Evolutionary conservation across 2,329 filamentous ascomycete genomes (phyloP).

Genomic region (Paraphaeosphaeria minitans): DNA sequence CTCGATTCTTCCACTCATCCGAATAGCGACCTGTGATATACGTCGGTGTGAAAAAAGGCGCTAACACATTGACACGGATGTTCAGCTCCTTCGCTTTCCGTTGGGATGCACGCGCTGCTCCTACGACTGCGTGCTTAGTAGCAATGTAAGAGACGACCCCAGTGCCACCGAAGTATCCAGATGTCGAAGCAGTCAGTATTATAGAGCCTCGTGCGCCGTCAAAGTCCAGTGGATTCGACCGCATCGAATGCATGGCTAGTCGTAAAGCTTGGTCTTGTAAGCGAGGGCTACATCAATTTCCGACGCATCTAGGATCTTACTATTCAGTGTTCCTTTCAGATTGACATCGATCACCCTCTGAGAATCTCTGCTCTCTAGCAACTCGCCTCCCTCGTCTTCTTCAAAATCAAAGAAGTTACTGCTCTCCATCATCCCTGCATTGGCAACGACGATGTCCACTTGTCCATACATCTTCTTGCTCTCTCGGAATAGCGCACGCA

Average conservation of each 20-base stretch:
- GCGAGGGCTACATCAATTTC: background rate
- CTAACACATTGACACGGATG: conserved; percentile 54
- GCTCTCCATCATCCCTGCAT: conserved; percentile 51
- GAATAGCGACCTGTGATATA: conserved; percentile 50
- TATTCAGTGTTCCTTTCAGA: conserved; percentile 53
- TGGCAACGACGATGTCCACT: conserved; percentile 51
- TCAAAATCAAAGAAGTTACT: conserved; percentile 40
- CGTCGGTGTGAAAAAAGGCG: conserved; percentile 56
- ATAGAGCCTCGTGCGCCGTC: conserved; percentile 43
- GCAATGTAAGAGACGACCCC: conserved; percentile 51
- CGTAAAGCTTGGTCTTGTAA: conserved; percentile 25
- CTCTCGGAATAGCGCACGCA: conserved; percentile 42
- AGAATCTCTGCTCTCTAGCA: conserved; percentile 33
- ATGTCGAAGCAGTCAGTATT: conserved; percentile 50
- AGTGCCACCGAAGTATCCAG: conserved; percentile 52
- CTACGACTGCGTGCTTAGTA: conserved; percentile 52
- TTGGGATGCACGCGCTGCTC: conserved; percentile 48
- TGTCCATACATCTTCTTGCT: conserved; percentile 41
- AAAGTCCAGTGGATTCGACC: conserved; percentile 35
- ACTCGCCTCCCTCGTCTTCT: conserved; percentile 35
- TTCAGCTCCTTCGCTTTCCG: conserved; percentile 38
- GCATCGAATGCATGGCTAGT: conserved; percentile 40
- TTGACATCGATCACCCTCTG: conserved; percentile 48
- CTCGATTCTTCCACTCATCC: conserved; percentile 45
- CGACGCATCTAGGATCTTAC: conserved; percentile 29